Conservation (phyloP, 2,329 filamentous ascomycete species). For the Fusarium pininemorale region DNA sequence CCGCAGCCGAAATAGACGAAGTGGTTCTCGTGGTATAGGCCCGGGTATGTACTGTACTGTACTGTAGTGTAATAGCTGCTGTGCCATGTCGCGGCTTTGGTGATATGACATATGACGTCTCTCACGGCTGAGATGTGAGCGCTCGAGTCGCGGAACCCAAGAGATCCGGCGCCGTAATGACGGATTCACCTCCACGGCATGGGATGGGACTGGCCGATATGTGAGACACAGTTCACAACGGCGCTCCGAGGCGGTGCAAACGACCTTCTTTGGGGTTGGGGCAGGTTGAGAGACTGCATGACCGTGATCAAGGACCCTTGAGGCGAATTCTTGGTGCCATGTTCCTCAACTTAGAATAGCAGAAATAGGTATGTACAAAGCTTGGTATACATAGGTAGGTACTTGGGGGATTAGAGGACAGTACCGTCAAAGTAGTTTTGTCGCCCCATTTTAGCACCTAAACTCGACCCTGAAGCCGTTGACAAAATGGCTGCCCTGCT, state of each 20-base stretch:
- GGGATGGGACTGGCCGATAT: conserved; percentile 17
- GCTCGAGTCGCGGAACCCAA: conserved; percentile 17
- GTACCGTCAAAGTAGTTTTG: background rate
- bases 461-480: conserved; percentile 3
- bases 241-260: conserved; percentile 10
- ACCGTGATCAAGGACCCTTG: background rate
- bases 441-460: conserved; percentile 18
- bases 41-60: background rate
- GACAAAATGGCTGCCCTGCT: conserved; percentile 15
- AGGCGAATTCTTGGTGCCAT: background rate
- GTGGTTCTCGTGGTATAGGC: background rate
- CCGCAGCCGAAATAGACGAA: conserved; percentile 17
- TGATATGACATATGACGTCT: conserved; percentile 37
- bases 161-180: conserved; percentile 28
- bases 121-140: conserved; percentile 18
- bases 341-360: background rate
- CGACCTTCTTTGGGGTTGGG: background rate
- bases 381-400: background rate
- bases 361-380: background rate
- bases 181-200: conserved; percentile 5
- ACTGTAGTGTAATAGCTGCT: conserved; percentile 3
- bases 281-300: background rate
- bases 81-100: conserved; percentile 24
- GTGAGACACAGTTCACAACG: conserved; percentile 5
- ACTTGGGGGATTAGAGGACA: background rate